Conservation (phyloP, 176 grass and related monocot genomes). For the Carex kokanica region DNA sequence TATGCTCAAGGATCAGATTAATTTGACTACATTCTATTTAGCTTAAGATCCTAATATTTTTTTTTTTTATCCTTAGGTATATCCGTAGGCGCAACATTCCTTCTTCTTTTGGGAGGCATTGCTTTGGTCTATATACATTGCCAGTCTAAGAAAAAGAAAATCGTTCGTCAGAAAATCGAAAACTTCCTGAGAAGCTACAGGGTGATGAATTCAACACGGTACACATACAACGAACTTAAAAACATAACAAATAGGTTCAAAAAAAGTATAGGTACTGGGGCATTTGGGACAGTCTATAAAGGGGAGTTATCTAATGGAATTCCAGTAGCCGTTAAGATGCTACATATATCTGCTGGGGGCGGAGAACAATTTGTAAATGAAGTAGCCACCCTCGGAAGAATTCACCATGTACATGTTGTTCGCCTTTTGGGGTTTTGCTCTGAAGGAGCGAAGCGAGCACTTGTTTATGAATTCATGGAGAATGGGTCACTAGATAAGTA, state of each 20-base stretch:
- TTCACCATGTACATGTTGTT: conserved; percentile 51
- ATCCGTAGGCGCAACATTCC: too few species aligned
- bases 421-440: conserved; percentile 43
- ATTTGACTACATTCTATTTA: too few species aligned
- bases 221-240: conserved; percentile 44
- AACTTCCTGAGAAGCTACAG: conserved; percentile 27
- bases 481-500: conserved; percentile 59
- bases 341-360: conserved; percentile 31
- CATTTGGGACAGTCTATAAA: conserved; percentile 46
- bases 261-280: conserved; percentile 44
- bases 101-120: too few species aligned
- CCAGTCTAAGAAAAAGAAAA: not conserved
- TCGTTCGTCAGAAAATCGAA: conserved; percentile 28
- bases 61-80: too few species aligned
- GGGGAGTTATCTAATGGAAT: conserved; percentile 30
- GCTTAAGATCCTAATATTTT: too few species aligned
- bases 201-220: conserved; percentile 36
- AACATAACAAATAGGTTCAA: conserved; percentile 44
- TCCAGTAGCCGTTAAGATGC: conserved; percentile 39
- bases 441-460: conserved; percentile 37
- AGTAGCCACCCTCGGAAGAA: conserved; percentile 34
- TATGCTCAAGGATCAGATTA: too few species aligned
- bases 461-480: conserved; percentile 59
- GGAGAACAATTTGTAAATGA: conserved; percentile 45
- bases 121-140: not conserved